Conservation (phyloP, 768 basidiomycete species). For the Collybia sp. region DNA sequence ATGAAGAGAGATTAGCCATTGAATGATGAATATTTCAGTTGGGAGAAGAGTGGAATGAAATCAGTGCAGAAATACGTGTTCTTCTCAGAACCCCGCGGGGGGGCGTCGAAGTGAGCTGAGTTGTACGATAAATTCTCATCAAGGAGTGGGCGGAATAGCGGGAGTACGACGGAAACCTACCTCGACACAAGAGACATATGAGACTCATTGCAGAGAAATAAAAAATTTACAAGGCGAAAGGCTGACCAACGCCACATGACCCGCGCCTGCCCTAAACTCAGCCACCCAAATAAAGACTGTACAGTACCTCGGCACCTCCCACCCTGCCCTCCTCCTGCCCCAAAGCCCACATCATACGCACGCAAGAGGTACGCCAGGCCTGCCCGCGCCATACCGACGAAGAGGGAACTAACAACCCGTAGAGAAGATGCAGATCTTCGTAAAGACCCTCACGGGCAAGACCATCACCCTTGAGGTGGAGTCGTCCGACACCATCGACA, state of each 20-base stretch:
- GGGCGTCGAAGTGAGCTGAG: slow-evolving; percentile 68
- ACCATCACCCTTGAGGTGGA: slow-evolving; percentile 6
- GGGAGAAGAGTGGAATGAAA: neutral
- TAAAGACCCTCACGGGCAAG: slow-evolving; percentile 18
- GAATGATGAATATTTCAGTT: neutral
- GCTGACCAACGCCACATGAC: too few species aligned
- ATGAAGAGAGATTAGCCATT: neutral
- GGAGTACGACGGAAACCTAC: neutral
- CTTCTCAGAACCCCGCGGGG: slow-evolving; percentile 43
- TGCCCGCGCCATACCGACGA: slow-evolving; percentile 8
- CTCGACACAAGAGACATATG: neutral
- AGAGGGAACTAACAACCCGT: slow-evolving; percentile 4
- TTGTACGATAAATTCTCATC: slow-evolving; percentile 16
- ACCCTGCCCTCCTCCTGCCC: slow-evolving; percentile 12
- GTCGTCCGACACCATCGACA: slow-evolving; percentile 14
- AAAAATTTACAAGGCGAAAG: too few species aligned
- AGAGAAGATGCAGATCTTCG: slow-evolving; percentile 48
- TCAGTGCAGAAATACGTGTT: slow-evolving; percentile 41
- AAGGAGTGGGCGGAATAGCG: neutral
- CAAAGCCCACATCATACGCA: slow-evolving; percentile 8
- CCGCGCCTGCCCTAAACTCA: slow-evolving; percentile 31
- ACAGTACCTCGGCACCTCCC: slow-evolving; percentile 6
- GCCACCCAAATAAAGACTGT: slow-evolving; percentile 26
- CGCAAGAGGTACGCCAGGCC: slow-evolving; percentile 21
- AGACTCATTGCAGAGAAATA: too few species aligned